Evolutionary conservation across 2,329 filamentous ascomycete species (phyloP).

Genomic region (Diaporthe destruens): DNA sequence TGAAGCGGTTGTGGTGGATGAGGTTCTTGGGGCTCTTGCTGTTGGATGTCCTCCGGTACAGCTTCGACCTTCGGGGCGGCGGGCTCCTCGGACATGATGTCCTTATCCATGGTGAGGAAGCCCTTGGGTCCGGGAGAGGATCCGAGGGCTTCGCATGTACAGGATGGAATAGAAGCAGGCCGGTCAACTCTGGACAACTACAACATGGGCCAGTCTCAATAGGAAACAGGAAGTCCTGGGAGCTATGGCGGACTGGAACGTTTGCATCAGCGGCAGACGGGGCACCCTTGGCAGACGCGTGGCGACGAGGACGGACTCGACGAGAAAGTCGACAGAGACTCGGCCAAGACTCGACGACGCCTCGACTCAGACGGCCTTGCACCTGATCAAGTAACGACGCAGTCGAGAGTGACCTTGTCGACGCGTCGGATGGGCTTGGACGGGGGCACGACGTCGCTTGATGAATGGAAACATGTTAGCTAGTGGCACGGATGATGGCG

Average conservation of each 20-base stretch:
- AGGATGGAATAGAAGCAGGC: background rate
- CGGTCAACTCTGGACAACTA: slow-evolving; percentile 6
- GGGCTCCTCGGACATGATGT: slow-evolving; percentile 24
- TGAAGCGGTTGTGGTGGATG: slow-evolving; percentile 24
- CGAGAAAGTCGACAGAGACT: background rate
- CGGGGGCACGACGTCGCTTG: slow-evolving; percentile 25
- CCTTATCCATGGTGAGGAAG: slow-evolving; percentile 34
- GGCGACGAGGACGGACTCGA: background rate
- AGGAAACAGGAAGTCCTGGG: background rate
- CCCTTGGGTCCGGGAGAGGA: background rate
- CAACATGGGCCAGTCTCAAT: background rate
- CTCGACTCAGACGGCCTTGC: background rate
- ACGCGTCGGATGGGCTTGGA: slow-evolving; percentile 27
- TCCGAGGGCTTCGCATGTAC: slow-evolving; percentile 28
- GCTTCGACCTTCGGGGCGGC: slow-evolving; percentile 38
- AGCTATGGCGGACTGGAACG: background rate
- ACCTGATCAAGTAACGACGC: slow-evolving; percentile 2
- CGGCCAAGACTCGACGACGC: background rate
- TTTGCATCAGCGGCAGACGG: background rate
- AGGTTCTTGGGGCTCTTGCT: slow-evolving; percentile 26
- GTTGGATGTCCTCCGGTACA: slow-evolving; percentile 39
- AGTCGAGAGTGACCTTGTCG: slow-evolving; percentile 7
- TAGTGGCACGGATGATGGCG: background rate
- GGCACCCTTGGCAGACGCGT: slow-evolving; percentile 1
- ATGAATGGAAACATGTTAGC: slow-evolving; percentile 33